Evolutionary conservation across 148 eudicot species (phyloP), one percentile per base, ranked within the genome.

Genomic region (Cornus florida): DNA sequence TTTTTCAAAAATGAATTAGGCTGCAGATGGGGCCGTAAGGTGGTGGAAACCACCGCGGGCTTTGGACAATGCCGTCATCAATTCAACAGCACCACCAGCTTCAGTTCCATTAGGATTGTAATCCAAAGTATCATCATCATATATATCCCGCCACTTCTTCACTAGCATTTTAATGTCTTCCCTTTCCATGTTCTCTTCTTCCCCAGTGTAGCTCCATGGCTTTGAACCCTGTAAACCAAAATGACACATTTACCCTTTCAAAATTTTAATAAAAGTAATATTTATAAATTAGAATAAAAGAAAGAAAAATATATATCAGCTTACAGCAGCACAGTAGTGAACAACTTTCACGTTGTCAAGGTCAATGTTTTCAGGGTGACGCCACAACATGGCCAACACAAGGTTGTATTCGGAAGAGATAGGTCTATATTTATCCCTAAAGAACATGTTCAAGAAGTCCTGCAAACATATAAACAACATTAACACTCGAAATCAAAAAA

Each of bases 141-240:
- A 87, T 57, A 87, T 80, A 35, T 87, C 89, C 9, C 79, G 67
- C 89, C 89, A 87, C 11, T 82, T 87, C 43, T 77, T 79, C 32
- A 84, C 87, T 14, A 87, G 39, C 85, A 87, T 80, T 60, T 84
- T 84, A 13, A 87, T 84, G 80, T 87, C 89, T 60, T 87, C 76
- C 50, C 89, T 78, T 17, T 79, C 87, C 89, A 87, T 87, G 87
- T 87, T 79, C 80, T 84, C 87, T 82, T 84, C 89, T 68, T 82
- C 46, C 38, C 89, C 89, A 12, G 87, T 87, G 59, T 82, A 87
- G 77, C 87, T 84, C 89, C 89, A 87, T 0, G 89, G 89, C 41
- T 87, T 87, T 1, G 87, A 84, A 3, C 89, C 89, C 89, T 87
- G 59, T 41, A 39, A 14, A 4, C 75, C 32, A 48, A 46, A 72